These are phyloP conservation scores for Biscogniauxia sp. DNA, from an alignment of 2,329 filamentous ascomycete genomes.

Conservation along the genomic window DNA sequence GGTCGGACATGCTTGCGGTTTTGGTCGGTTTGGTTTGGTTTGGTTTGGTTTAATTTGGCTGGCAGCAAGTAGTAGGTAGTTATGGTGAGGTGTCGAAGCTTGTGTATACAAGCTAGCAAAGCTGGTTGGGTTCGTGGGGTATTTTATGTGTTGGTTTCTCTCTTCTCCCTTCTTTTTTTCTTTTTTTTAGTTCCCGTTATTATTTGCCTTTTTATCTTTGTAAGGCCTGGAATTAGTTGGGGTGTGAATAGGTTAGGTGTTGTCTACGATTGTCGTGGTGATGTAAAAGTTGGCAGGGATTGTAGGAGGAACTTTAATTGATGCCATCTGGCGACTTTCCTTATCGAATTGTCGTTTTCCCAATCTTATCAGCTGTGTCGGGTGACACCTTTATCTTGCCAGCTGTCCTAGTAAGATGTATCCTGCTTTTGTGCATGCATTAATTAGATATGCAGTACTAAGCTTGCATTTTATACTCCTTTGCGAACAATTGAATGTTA, in stretches of 20 bases:
- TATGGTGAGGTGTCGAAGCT: not conserved
- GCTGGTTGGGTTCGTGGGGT: no score
- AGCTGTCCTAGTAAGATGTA: not conserved
- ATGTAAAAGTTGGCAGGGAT: no score
- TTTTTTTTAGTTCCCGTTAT: no score
- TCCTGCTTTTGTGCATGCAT: not conserved
- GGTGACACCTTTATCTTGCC: not conserved
- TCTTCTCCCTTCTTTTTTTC: no score
- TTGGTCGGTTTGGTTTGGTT: not conserved
- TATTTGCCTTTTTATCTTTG: no score
- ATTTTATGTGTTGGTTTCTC: no score
- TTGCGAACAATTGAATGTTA: no score
- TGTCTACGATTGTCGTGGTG: not conserved
- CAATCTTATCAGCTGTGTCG: not conserved
- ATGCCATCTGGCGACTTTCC: constrained; percentile 21
- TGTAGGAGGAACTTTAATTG: not conserved
- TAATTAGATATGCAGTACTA: no score
- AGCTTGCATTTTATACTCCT: no score
- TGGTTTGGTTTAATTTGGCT: not conserved
- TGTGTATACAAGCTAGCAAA: not conserved
- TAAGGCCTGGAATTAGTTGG: no score
- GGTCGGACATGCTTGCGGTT: constrained; percentile 24
- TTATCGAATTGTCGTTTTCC: constrained; percentile 2
- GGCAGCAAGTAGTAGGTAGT: not conserved
- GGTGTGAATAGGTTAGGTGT: not conserved